Percentiles rank a stretch among this genome's conserved stretches.
Conservation (phyloP, 495 filamentous ascomycete species). For the Neurospora africana region DNA sequence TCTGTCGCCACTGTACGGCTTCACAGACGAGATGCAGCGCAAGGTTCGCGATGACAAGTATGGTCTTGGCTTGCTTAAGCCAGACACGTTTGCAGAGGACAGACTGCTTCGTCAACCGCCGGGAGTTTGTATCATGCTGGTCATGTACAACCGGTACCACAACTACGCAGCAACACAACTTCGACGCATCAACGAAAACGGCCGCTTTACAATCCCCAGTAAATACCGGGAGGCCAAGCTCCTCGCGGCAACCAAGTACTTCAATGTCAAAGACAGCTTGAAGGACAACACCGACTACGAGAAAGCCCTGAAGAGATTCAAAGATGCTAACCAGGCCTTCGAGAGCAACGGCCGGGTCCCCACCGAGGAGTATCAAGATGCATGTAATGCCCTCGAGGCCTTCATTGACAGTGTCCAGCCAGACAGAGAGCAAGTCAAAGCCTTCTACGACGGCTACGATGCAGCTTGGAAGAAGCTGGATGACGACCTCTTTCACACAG, state of each 20-base stretch:
- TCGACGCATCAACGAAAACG: conserved; percentile 65
- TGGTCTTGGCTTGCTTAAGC: conserved; percentile 54
- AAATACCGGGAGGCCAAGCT: conserved; percentile 42
- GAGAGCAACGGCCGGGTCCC: not conserved
- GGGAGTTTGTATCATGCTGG: conserved; percentile 60
- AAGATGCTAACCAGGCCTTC: not conserved
- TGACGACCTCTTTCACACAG: conserved; percentile 73
- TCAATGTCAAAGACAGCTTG: not conserved
- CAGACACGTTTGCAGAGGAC: conserved; percentile 63
- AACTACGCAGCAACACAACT: conserved; percentile 54
- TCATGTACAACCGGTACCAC: conserved; percentile 64
- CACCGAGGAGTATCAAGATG: not conserved
- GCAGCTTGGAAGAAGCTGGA: conserved; percentile 47
- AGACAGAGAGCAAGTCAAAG: not conserved
- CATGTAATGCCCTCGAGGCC: not conserved
- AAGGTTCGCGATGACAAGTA: conserved; percentile 58
- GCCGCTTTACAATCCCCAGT: conserved; percentile 48
- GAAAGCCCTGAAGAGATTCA: not conserved
- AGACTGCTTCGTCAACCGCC: conserved; percentile 64
- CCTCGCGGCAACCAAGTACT: conserved; percentile 23
- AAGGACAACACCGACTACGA: not conserved
- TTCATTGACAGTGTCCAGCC: not conserved
- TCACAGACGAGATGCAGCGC: conserved; percentile 56
- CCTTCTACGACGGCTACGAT: conserved; percentile 1
- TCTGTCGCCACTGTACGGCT: conserved; percentile 71